Percentiles rank a stretch among this genome's conserved stretches.
phyloP scores from a whole-genome alignment of 306 rosid species.

The Pyrus communis region DNA sequence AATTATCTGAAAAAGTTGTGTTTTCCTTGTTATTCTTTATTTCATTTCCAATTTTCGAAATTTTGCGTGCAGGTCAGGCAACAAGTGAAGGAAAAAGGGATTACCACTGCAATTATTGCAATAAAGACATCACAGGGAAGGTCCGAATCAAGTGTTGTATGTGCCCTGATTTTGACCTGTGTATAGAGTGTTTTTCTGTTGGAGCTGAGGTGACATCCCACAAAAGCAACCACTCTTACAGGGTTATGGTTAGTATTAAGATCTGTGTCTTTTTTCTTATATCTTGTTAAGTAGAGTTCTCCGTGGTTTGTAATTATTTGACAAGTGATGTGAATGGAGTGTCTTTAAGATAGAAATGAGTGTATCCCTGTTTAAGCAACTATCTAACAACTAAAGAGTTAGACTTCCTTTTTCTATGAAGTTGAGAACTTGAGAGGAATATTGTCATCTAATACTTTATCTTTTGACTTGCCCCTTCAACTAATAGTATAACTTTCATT shows the following conservation, averaged over 20 bases:
- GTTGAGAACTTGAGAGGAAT: not conserved
- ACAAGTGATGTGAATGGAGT: not conserved
- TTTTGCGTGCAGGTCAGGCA: constrained; percentile 65
- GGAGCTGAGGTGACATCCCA: constrained; percentile 95
- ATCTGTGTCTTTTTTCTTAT: not conserved
- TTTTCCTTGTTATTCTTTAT: not conserved
- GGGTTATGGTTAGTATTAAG: constrained; percentile 78
- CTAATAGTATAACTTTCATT: not conserved
- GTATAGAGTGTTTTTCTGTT: constrained; percentile 91
- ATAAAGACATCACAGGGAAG: constrained; percentile 93
- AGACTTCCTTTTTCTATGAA: not conserved
- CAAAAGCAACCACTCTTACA: constrained; percentile 79
- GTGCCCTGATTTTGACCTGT: constrained; percentile 96
- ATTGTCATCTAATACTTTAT: not conserved
- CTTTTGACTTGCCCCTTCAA: not conserved
- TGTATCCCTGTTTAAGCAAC: not conserved
- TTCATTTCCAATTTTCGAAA: not conserved
- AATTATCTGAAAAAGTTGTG: not conserved
- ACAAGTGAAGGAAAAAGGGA: constrained; percentile 79
- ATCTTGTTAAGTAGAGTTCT: not conserved
- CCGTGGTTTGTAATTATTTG: not conserved
- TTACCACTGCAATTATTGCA: constrained; percentile 94
- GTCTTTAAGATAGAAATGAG: not conserved
- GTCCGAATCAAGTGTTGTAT: constrained; percentile 80
- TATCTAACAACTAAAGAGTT: not conserved